These are phyloP conservation scores for Geotrichum restrictum DNA, from an alignment of 1,139 yeast species.

Conservation along the genomic window DNA sequence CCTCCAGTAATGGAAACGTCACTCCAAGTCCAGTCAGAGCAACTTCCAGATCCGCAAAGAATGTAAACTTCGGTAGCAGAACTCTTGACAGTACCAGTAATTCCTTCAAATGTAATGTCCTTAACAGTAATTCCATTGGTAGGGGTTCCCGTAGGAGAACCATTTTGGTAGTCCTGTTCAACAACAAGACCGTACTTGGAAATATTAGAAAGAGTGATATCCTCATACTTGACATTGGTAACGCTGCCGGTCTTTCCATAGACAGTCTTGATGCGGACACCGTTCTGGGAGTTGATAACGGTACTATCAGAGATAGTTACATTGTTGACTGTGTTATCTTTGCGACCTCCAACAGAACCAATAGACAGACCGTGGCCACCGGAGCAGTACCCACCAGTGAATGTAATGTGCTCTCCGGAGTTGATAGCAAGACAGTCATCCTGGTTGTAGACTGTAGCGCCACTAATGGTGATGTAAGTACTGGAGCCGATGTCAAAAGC, in stretches of 20 bases:
- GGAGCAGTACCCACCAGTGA: slow-evolving; percentile 13
- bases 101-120: neutral
- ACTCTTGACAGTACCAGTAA: slow-evolving; percentile 8
- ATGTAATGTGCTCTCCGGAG: slow-evolving; percentile 10
- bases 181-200: slow-evolving; percentile 13
- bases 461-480: slow-evolving; percentile 4
- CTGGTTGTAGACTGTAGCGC: slow-evolving; percentile 14
- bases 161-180: slow-evolving; percentile 14
- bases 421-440: slow-evolving; percentile 15
- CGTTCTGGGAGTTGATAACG: slow-evolving; percentile 11
- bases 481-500: slow-evolving; percentile 10
- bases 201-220: slow-evolving; percentile 13
- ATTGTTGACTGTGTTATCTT: slow-evolving; percentile 5
- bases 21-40: slow-evolving; percentile 12
- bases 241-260: slow-evolving; percentile 7
- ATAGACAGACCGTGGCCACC: slow-evolving; percentile 18
- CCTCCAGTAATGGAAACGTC: slow-evolving; percentile 6
- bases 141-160: slow-evolving; percentile 14
- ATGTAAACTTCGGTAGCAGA: slow-evolving; percentile 7
- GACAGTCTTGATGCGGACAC: slow-evolving; percentile 11
- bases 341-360: slow-evolving; percentile 16
- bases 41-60: slow-evolving; percentile 12
- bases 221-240: slow-evolving; percentile 2
- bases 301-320: slow-evolving; percentile 5
- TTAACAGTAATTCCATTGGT: slow-evolving; percentile 6